These are phyloP conservation scores for Hamigera avellanea DNA, from an alignment of 495 filamentous ascomycete species.

Conservation along the genomic window DNA sequence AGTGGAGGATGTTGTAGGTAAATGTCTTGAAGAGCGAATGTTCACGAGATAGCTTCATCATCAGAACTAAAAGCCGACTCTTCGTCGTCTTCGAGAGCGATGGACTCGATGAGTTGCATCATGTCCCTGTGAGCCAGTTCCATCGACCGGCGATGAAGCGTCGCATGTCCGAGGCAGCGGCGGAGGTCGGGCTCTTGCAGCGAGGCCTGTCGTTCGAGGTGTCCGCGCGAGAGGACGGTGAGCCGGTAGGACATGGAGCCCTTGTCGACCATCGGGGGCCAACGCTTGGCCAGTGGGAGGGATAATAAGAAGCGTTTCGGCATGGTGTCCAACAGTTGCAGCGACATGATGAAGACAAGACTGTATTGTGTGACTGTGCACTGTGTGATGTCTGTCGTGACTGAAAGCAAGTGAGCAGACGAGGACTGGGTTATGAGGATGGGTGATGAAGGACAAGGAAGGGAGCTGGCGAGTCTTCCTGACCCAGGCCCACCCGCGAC, in stretches of 20 bases:
- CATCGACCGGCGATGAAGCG: constrained; percentile 10
- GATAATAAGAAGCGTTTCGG: not conserved
- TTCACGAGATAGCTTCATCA: constrained; percentile 4
- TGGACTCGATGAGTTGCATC: constrained; percentile 4
- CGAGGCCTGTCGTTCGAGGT: constrained; percentile 9
- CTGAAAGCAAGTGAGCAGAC: too few relatives aligned
- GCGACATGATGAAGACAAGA: too few relatives aligned
- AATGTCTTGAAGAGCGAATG: too few relatives aligned
- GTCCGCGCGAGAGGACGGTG: constrained; percentile 10
- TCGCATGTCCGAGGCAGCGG: constrained; percentile 14
- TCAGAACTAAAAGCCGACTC: not conserved
- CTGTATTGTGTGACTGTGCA: too few relatives aligned
- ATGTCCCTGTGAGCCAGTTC: constrained; percentile 10
- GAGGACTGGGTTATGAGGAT: too few relatives aligned
- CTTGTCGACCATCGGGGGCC: not conserved
- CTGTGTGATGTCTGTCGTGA: too few relatives aligned
- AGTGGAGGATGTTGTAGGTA: too few relatives aligned
- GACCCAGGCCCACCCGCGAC: too few relatives aligned
- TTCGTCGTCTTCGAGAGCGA: constrained; percentile 5
- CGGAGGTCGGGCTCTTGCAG: constrained; percentile 13
- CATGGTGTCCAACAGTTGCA: not conserved
- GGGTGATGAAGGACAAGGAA: too few relatives aligned
- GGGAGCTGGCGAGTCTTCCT: too few relatives aligned
- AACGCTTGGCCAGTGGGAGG: not conserved
- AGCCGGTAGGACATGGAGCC: constrained; percentile 9